Percentiles rank a stretch among this genome's conserved stretches.
Conservation (phyloP, 345 rosid genomes). For the Euphorbia tirucalli region DNA sequence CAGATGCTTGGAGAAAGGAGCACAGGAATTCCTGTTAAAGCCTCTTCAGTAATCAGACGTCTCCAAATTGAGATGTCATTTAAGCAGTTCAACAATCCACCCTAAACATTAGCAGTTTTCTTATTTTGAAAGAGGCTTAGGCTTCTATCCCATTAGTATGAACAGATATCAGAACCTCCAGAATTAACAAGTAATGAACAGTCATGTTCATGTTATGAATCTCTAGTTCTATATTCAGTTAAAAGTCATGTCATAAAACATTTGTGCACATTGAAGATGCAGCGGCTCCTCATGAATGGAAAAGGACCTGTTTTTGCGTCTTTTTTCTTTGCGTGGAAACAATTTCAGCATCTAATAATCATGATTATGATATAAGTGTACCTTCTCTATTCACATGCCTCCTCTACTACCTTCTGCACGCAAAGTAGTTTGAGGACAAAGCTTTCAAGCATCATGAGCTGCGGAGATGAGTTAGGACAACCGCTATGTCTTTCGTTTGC, state of each 20-base stretch:
- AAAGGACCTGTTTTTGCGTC: background rate
- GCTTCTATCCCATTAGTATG: background rate
- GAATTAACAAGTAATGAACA: background rate
- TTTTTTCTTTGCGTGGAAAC: background rate
- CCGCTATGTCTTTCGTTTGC: slow-evolving; percentile 12
- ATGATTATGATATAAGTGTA: background rate
- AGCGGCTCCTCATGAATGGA: background rate
- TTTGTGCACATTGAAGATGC: background rate
- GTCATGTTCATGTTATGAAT: background rate
- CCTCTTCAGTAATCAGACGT: slow-evolving; percentile 17
- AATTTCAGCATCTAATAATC: background rate
- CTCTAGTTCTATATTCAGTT: background rate
- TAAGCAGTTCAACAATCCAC: background rate
- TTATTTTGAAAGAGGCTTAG: background rate
- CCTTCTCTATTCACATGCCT: slow-evolving; percentile 14
- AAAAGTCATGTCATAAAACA: background rate
- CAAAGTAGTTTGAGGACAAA: slow-evolving; percentile 44
- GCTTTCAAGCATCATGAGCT: slow-evolving; percentile 47
- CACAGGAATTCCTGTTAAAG: slow-evolving; percentile 20
- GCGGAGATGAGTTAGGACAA: slow-evolving; percentile 27
- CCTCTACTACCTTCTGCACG: slow-evolving; percentile 26
- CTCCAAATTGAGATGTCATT: slow-evolving; percentile 14
- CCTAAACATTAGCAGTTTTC: background rate
- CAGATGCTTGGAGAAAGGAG: slow-evolving; percentile 35
- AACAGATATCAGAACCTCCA: background rate